phyloP scores from a whole-genome alignment of 164 flowering plant genomes.

The Malania oleifera region DNA sequence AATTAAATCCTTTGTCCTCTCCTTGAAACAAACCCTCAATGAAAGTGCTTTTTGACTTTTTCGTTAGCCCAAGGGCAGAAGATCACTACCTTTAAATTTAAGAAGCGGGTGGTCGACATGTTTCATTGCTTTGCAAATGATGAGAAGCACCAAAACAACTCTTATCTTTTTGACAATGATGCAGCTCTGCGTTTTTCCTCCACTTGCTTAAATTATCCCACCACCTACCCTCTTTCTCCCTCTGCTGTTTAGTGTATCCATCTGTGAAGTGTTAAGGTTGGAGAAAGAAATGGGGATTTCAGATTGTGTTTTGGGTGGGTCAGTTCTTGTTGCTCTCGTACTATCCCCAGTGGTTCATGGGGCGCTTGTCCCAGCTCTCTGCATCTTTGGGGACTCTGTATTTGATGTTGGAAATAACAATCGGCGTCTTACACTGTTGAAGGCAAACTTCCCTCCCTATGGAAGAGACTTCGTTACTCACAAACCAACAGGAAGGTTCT shows the following conservation, averaged over 20 bases:
- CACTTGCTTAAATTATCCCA: slow-evolving; percentile 26
- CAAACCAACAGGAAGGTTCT: slow-evolving; percentile 82
- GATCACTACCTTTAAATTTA: slow-evolving; percentile 8
- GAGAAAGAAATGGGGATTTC: slow-evolving; percentile 26
- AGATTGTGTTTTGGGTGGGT: slow-evolving; percentile 14
- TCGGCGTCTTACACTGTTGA: slow-evolving; percentile 50
- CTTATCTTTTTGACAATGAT: slow-evolving; percentile 16
- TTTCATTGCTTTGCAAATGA: slow-evolving; percentile 18
- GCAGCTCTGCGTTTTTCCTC: background rate
- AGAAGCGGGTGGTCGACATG: slow-evolving; percentile 34
- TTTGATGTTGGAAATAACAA: slow-evolving; percentile 91
- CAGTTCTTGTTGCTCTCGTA: slow-evolving; percentile 15
- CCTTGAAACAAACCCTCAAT: background rate
- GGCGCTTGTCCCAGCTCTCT: slow-evolving; percentile 71
- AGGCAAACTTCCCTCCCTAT: slow-evolving; percentile 84
- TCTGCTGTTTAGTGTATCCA: too few species aligned
- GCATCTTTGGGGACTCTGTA: slow-evolving; percentile 88
- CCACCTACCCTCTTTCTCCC: slow-evolving; percentile 17
- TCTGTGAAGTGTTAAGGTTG: background rate
- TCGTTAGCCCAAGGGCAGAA: slow-evolving; percentile 14
- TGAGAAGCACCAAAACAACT: slow-evolving; percentile 17
- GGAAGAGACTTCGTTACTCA: slow-evolving; percentile 77
- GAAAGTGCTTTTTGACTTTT: slow-evolving; percentile 12
- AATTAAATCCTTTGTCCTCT: slow-evolving; percentile 11
- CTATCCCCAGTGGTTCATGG: slow-evolving; percentile 33